Evolutionary conservation across 2,329 filamentous ascomycete genomes (phyloP).

Genomic region (Talaromyces sp.): DNA sequence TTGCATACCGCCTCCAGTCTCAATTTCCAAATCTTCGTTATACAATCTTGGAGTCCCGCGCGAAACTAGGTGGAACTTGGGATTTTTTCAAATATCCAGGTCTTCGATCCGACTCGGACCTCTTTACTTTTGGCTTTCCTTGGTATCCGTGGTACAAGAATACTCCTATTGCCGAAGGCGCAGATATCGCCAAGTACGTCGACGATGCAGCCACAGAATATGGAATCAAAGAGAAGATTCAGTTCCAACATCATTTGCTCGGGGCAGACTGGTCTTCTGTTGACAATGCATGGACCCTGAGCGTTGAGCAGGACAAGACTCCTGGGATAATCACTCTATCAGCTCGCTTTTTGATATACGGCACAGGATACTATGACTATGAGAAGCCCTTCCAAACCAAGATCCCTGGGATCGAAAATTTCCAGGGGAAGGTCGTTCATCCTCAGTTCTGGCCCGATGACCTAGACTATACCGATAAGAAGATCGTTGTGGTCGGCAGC

Average conservation of each 20-base stretch:
- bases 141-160: constrained; percentile 66
- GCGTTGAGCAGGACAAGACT: constrained; percentile 36
- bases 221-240: constrained; percentile 20
- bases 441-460: constrained; percentile 74
- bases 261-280: constrained; percentile 56
- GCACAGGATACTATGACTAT: constrained; percentile 72
- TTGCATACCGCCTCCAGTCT: constrained; percentile 49
- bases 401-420: constrained; percentile 68
- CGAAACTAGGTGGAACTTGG: constrained; percentile 57
- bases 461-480: constrained; percentile 65
- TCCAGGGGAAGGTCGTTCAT: constrained; percentile 64
- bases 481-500: constrained; percentile 70
- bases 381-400: constrained; percentile 58
- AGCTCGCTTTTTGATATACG: constrained; percentile 57
- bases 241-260: constrained; percentile 52
- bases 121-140: constrained; percentile 62
- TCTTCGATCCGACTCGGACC: constrained; percentile 58
- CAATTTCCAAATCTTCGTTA: constrained; percentile 46
- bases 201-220: constrained; percentile 6
- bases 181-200: constrained; percentile 11
- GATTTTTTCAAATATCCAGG: constrained; percentile 55
- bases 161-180: constrained; percentile 49
- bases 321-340: constrained; percentile 19
- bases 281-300: constrained; percentile 55
- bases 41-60: constrained; percentile 51